phyloP scores from a whole-genome alignment of 495 filamentous ascomycete genomes.

The Diplogelasinospora grovesii region DNA sequence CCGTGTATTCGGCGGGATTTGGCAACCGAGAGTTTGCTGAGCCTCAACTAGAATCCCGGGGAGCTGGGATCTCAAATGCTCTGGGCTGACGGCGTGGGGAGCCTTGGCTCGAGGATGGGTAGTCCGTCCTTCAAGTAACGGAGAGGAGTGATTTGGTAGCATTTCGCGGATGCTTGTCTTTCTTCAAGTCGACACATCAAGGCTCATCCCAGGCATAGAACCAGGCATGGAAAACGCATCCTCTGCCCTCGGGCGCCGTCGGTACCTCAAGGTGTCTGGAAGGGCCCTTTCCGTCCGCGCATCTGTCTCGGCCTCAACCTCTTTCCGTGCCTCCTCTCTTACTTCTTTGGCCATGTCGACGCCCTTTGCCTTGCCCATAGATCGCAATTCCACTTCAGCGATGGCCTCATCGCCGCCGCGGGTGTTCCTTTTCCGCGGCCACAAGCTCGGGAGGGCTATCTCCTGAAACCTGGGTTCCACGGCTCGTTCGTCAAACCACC shows the following conservation, averaged over 20 bases:
- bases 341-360: constrained; percentile 42
- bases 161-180: neutral
- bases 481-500: constrained; percentile 94
- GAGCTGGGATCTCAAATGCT: neutral
- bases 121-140: neutral
- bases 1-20: too few species aligned
- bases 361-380: constrained; percentile 40
- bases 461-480: constrained; percentile 96
- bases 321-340: constrained; percentile 40
- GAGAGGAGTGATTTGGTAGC: neutral
- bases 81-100: too few species aligned
- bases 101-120: too few species aligned
- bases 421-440: constrained; percentile 84
- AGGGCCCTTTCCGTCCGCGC: constrained; percentile 27
- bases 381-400: constrained; percentile 33
- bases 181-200: constrained; percentile 18
- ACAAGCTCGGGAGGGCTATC: constrained; percentile 85
- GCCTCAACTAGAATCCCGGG: too few species aligned
- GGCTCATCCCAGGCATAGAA: constrained; percentile 19
- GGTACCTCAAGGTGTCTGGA: constrained; percentile 33
- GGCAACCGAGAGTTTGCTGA: too few species aligned
- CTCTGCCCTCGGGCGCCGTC: constrained; percentile 27
- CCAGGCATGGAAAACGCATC: constrained; percentile 32
- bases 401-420: constrained; percentile 52
- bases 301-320: constrained; percentile 37